Evolutionary conservation across 2,329 filamentous ascomycete species (phyloP).

Genomic region (Cercospora zeina): DNA sequence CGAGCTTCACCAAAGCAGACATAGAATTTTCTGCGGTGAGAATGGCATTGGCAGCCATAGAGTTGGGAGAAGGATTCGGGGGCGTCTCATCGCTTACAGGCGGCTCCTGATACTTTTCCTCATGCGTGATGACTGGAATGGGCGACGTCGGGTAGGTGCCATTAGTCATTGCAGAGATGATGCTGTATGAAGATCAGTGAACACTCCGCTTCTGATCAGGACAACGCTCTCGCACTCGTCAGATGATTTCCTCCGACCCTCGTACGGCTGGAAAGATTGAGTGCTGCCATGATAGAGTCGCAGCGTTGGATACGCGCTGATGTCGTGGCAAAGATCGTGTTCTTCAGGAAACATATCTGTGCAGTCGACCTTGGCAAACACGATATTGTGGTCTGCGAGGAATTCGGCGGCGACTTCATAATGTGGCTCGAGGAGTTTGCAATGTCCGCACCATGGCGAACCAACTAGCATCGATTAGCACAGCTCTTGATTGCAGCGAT

Average conservation of each 20-base stretch:
- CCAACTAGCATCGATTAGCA: not conserved
- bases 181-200: slow-evolving; percentile 3
- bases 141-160: slow-evolving; percentile 7
- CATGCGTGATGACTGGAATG: not conserved
- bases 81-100: not conserved
- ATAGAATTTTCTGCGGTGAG: slow-evolving; percentile 11
- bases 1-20: slow-evolving; percentile 21
- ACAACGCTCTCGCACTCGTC: slow-evolving; percentile 7
- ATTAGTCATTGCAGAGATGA: slow-evolving; percentile 16
- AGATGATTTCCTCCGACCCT: slow-evolving; percentile 7
- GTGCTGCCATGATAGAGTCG: slow-evolving; percentile 5
- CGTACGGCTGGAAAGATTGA: not conserved
- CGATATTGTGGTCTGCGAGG: slow-evolving; percentile 72
- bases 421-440: slow-evolving; percentile 93
- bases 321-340: slow-evolving; percentile 54
- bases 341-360: slow-evolving; percentile 68
- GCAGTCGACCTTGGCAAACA: slow-evolving; percentile 84
- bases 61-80: slow-evolving; percentile 4
- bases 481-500: not conserved
- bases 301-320: slow-evolving; percentile 4
- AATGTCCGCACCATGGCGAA: slow-evolving; percentile 82
- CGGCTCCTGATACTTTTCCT: not conserved
- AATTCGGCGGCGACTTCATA: slow-evolving; percentile 83
- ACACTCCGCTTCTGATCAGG: not conserved
- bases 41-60: slow-evolving; percentile 12